Conservation (phyloP, 352 stramenopile species). For the Pythium folliculosum region DNA sequence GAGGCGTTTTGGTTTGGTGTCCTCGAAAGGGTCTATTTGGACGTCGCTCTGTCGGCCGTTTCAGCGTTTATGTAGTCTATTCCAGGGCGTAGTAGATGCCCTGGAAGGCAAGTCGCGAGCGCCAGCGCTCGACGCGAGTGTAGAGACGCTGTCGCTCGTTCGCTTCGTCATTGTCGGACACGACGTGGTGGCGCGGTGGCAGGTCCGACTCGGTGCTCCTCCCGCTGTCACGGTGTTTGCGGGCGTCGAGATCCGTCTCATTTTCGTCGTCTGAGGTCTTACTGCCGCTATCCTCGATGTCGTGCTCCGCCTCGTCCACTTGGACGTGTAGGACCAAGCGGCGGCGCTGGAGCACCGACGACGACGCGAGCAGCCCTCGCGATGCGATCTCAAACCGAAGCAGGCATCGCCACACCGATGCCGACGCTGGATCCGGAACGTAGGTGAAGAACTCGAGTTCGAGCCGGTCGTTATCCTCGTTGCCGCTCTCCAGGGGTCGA, state of each 20-base stretch:
- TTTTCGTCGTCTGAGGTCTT: not conserved
- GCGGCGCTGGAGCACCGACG: not conserved
- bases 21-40: not conserved
- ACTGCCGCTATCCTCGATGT: not conserved
- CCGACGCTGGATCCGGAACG: not conserved
- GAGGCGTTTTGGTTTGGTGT: too few relatives aligned
- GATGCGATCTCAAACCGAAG: constrained; percentile 4
- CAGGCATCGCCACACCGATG: constrained; percentile 5
- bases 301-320: constrained; percentile 1
- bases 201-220: constrained; percentile 11
- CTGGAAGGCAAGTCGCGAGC: constrained; percentile 5
- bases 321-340: constrained; percentile 10
- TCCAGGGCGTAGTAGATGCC: constrained; percentile 12
- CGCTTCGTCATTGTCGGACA: not conserved
- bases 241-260: not conserved
- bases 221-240: not conserved
- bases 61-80: not conserved
- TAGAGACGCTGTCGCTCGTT: not conserved
- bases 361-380: not conserved
- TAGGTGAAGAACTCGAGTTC: constrained; percentile 9
- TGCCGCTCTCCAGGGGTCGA: not conserved
- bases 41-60: not conserved
- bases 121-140: constrained; percentile 3
- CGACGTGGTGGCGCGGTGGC: not conserved
- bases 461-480: not conserved